Evolutionary conservation across 2,329 filamentous ascomycete genomes (phyloP).

Genomic region (Monilinia aucupariae): DNA sequence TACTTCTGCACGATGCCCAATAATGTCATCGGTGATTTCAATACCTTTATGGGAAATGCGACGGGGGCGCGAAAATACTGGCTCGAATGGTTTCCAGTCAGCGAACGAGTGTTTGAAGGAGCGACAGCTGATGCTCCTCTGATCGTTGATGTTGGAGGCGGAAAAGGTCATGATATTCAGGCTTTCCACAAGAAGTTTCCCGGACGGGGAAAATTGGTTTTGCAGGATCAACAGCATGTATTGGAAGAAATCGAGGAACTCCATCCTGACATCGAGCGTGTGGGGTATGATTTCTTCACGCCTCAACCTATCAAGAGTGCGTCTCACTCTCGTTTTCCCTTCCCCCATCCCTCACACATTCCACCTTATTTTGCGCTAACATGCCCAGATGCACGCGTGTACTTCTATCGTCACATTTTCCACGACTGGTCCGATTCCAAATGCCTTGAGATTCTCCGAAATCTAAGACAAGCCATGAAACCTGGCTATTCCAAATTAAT

Average conservation of each 20-base stretch:
- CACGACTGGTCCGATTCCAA: neutral
- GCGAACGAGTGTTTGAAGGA: neutral
- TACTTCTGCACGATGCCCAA: neutral
- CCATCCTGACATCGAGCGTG: constrained; percentile 31
- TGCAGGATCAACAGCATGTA: constrained; percentile 38
- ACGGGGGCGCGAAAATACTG: neutral
- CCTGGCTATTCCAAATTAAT: neutral
- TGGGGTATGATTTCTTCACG: constrained; percentile 31
- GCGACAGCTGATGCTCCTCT: constrained; percentile 18
- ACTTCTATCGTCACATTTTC: neutral
- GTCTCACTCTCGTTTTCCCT: neutral
- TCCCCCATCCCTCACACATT: neutral
- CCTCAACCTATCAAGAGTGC: constrained; percentile 30
- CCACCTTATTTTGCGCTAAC: neutral
- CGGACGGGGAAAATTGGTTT: neutral
- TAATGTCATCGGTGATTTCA: neutral
- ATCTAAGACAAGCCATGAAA: neutral
- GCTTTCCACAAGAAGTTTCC: neutral
- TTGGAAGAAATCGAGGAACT: constrained; percentile 27
- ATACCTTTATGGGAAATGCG: neutral
- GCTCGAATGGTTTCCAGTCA: neutral
- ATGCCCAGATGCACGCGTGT: neutral
- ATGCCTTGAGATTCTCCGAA: neutral
- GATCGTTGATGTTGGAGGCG: constrained; percentile 40
- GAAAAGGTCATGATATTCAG: constrained; percentile 36